These are phyloP conservation scores for Anisogramma anomala DNA, from an alignment of 2,329 filamentous ascomycete species.

Conservation along the genomic window DNA sequence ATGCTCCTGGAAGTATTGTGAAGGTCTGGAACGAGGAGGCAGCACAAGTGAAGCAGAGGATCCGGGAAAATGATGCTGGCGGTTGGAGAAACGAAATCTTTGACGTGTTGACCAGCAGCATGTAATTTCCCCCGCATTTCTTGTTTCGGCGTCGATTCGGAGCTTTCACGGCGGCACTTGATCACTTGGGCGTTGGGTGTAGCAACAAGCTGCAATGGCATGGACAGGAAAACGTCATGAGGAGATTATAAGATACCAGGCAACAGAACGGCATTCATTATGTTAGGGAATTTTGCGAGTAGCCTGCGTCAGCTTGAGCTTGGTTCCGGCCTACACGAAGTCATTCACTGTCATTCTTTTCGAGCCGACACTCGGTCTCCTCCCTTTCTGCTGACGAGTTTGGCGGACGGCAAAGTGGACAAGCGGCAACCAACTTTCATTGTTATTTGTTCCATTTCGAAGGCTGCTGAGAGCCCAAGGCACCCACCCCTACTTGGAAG, in stretches of 20 bases:
- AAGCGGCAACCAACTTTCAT: too few relatives aligned
- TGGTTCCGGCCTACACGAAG: neutral
- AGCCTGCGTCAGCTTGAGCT: neutral
- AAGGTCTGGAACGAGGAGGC: constrained; percentile 84
- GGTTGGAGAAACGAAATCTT: constrained; percentile 88
- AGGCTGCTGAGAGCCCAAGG: too few relatives aligned
- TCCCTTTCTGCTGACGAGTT: too few relatives aligned
- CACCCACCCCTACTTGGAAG: constrained; percentile 7
- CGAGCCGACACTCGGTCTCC: too few relatives aligned
- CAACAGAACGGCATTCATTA: neutral
- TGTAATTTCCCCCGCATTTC: neutral
- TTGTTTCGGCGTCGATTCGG: neutral
- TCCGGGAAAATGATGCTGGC: constrained; percentile 59
- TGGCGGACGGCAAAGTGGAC: too few relatives aligned
- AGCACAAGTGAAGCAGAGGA: constrained; percentile 53
- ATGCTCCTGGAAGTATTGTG: constrained; percentile 79
- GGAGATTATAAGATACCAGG: neutral
- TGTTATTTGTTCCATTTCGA: too few relatives aligned
- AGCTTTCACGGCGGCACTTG: neutral
- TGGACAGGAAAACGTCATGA: neutral
- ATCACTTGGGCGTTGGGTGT: neutral
- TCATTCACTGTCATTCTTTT: neutral
- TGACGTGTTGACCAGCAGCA: constrained; percentile 30
- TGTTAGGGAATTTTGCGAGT: neutral
- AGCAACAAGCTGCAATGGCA: neutral